phyloP scores from a whole-genome alignment of 164 flowering plant species.

The Sedum album region DNA sequence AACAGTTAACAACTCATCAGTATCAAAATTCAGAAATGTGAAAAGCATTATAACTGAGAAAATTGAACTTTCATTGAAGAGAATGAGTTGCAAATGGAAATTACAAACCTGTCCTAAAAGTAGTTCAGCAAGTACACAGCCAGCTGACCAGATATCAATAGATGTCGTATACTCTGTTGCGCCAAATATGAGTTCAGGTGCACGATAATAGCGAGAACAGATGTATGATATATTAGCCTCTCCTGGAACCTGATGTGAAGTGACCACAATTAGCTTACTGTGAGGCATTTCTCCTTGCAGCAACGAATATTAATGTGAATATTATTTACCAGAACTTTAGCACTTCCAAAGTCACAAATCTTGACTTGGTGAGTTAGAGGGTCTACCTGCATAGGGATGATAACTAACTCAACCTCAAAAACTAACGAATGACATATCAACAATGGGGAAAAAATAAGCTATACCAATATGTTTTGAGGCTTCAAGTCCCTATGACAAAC shows the following conservation, averaged over 20 bases:
- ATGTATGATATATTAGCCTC: no score
- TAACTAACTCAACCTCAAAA: conserved; percentile 10
- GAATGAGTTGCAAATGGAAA: no score
- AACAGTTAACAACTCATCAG: not conserved
- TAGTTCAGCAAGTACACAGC: no score
- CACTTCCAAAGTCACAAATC: conserved; percentile 42
- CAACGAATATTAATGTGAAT: not conserved
- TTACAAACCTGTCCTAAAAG: no score
- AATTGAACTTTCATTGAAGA: no score
- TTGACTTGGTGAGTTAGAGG: conserved; percentile 40
- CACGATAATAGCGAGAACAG: conserved; percentile 61
- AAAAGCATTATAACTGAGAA: not conserved
- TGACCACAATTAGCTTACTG: not conserved
- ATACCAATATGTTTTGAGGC: no score
- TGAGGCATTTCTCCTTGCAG: not conserved
- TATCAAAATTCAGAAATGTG: not conserved
- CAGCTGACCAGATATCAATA: no score
- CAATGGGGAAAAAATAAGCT: conserved; percentile 19
- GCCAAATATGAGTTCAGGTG: conserved; percentile 66
- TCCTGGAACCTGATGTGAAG: conserved; percentile 37
- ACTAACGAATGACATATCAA: not conserved
- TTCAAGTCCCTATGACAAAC: no score
- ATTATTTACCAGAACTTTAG: conserved; percentile 35
- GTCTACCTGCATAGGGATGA: conserved; percentile 28
- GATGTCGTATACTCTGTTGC: no score